These are phyloP conservation scores for Trypanosoma boissoni DNA, from an alignment of 208 protist species.

Conservation along the genomic window DNA sequence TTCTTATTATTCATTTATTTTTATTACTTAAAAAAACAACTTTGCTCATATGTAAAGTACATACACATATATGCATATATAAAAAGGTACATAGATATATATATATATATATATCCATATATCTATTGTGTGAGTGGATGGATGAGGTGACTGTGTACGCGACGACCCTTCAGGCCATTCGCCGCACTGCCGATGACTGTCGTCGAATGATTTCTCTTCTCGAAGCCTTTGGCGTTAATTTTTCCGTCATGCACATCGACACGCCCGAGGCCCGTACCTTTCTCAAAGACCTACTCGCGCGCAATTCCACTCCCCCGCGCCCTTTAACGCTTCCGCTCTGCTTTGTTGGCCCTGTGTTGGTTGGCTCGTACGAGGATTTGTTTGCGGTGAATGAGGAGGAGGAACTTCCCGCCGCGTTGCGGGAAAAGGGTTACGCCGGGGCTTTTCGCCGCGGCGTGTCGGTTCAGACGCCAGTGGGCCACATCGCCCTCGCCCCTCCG, in stretches of 20 bases:
- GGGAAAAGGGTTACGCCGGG: constrained; percentile 15
- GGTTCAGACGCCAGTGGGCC: constrained; percentile 1
- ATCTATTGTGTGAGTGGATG: constrained; percentile 6
- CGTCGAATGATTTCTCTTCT: constrained; percentile 20
- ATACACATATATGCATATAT: no score
- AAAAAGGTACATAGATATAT: not conserved
- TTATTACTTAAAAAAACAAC: no score
- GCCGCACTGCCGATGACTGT: constrained; percentile 22
- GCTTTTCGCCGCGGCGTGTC: constrained; percentile 4
- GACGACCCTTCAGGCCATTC: constrained; percentile 20
- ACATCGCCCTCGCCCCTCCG: not conserved
- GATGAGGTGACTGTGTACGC: constrained; percentile 22
- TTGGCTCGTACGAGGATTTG: constrained; percentile 20
- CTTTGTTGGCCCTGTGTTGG: constrained; percentile 22
- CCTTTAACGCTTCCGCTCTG: constrained; percentile 21
- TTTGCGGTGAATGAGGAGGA: constrained; percentile 15
- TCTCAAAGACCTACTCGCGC: constrained; percentile 10
- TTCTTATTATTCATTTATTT: no score
- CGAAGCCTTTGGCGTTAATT: constrained; percentile 21
- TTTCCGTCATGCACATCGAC: constrained; percentile 15
- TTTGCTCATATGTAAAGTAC: no score
- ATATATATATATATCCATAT: not conserved
- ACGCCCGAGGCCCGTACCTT: constrained; percentile 13
- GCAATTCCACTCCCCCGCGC: not conserved
- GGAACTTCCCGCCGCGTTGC: constrained; percentile 8